Evolutionary conservation across 1,284 basidiomycete genomes (phyloP).

Genomic region (Cutaneotrichosporon sp.): DNA sequence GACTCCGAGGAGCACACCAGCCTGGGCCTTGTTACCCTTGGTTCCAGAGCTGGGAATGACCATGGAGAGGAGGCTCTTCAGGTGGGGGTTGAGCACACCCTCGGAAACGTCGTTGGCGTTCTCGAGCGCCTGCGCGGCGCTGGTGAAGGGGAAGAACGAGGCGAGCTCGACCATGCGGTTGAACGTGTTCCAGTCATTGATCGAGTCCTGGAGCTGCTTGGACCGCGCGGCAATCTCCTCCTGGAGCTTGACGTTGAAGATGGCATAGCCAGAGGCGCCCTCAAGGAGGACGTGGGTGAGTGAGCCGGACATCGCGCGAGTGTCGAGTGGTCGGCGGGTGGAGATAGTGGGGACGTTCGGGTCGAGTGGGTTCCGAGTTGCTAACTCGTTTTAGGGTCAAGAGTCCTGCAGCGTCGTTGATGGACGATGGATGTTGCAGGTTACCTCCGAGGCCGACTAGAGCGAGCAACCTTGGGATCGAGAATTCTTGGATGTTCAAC

Average conservation of each 20-base stretch:
- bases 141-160: constrained; percentile 94
- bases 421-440: constrained; percentile 1
- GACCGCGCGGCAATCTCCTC: constrained; percentile 88
- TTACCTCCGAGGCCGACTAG: background rate
- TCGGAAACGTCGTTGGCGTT: constrained; percentile 97
- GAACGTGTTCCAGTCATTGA: constrained; percentile 85
- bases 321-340: background rate
- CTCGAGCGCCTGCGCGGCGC: constrained; percentile 91
- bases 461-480: background rate
- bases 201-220: constrained; percentile 77
- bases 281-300: constrained; percentile 89
- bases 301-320: constrained; percentile 51
- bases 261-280: constrained; percentile 89
- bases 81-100: constrained; percentile 86
- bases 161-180: constrained; percentile 88
- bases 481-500: background rate
- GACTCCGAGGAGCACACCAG: constrained; percentile 77
- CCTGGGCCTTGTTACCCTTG: constrained; percentile 64
- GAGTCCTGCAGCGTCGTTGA: constrained; percentile 2
- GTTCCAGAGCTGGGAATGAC: constrained; percentile 66
- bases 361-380: background rate
- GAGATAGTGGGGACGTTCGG: background rate
- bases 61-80: constrained; percentile 83
- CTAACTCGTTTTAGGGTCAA: background rate
- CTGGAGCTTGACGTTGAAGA: constrained; percentile 84